A percentile compares a stretch with the other conserved stretches of the same genome.
These are phyloP conservation scores for Anthoceros angustus DNA, from an alignment of 225 moss, liverwort and hornwort species.

Conservation along the genomic window DNA sequence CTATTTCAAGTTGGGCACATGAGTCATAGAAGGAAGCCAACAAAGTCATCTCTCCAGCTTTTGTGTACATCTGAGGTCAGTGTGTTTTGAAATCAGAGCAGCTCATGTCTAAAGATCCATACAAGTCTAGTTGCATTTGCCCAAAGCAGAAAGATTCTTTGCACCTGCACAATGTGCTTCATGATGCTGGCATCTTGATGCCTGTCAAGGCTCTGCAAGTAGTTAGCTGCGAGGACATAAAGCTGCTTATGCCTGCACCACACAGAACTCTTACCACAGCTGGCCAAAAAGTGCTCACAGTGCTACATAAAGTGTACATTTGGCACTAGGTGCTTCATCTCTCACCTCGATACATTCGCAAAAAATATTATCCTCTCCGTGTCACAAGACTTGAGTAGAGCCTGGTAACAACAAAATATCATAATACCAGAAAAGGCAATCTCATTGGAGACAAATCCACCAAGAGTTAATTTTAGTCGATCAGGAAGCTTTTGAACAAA, in stretches of 20 bases:
- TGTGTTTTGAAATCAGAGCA: too few species aligned
- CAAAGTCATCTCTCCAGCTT: slow-evolving; percentile 80
- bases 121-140: not conserved
- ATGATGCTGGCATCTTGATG: slow-evolving; percentile 62
- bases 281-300: slow-evolving; percentile 9
- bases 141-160: not conserved
- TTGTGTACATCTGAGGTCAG: slow-evolving; percentile 63
- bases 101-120: not conserved
- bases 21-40: slow-evolving; percentile 84
- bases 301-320: not conserved
- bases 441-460: not conserved
- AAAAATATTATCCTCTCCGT: slow-evolving; percentile 88
- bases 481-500: not conserved
- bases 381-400: slow-evolving; percentile 81
- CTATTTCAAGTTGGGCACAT: slow-evolving; percentile 81
- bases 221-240: slow-evolving; percentile 72
- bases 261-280: not conserved
- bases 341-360: slow-evolving; percentile 76
- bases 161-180: slow-evolving; percentile 87
- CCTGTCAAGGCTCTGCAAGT: slow-evolving; percentile 80
- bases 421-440: not conserved
- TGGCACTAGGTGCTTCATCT: not conserved
- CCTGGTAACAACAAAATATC: slow-evolving; percentile 22
- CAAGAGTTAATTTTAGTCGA: not conserved
- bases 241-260: slow-evolving; percentile 64